phyloP scores from a whole-genome alignment of 179 eudicot genomes.

The Gypsophila paniculata region DNA sequence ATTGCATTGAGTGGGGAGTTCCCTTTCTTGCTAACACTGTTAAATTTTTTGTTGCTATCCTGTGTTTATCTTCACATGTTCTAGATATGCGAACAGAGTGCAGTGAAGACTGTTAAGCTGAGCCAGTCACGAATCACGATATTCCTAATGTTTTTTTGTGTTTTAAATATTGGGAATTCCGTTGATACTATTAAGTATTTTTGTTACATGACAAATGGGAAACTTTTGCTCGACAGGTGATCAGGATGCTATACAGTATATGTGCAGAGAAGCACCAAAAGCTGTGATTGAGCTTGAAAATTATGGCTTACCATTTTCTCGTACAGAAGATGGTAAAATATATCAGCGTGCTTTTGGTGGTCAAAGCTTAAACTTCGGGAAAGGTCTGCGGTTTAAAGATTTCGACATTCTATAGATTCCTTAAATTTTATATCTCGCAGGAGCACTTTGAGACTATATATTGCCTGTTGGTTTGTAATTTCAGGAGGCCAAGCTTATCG shows the following conservation, averaged over 20 bases:
- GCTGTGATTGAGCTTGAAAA: slow-evolving; percentile 99
- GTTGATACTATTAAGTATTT: not conserved
- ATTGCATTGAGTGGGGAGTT: not conserved
- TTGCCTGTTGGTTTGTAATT: slow-evolving; percentile 20
- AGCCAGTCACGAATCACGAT: not conserved
- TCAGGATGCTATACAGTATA: slow-evolving; percentile 98
- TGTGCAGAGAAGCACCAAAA: slow-evolving; percentile 99
- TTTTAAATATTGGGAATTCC: not conserved
- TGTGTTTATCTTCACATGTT: not conserved
- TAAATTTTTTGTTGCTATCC: not conserved
- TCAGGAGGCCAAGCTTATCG: slow-evolving; percentile 99
- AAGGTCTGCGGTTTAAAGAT: slow-evolving; percentile 42
- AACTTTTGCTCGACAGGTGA: slow-evolving; percentile 55
- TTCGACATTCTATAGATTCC: too few relatives aligned
- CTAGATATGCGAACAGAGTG: not conserved
- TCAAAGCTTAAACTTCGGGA: slow-evolving; percentile 94
- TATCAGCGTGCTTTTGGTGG: slow-evolving; percentile 99
- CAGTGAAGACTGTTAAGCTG: not conserved
- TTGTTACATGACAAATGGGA: not conserved
- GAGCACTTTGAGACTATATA: not conserved
- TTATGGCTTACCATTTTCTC: slow-evolving; percentile 94
- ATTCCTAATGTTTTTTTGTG: not conserved
- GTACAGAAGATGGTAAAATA: slow-evolving; percentile 97
- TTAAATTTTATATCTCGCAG: not conserved
- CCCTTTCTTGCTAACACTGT: not conserved